Evolutionary conservation across 345 rosid species (phyloP), one percentile per base, ranked within the genome.

Genomic region (Punica granatum): DNA sequence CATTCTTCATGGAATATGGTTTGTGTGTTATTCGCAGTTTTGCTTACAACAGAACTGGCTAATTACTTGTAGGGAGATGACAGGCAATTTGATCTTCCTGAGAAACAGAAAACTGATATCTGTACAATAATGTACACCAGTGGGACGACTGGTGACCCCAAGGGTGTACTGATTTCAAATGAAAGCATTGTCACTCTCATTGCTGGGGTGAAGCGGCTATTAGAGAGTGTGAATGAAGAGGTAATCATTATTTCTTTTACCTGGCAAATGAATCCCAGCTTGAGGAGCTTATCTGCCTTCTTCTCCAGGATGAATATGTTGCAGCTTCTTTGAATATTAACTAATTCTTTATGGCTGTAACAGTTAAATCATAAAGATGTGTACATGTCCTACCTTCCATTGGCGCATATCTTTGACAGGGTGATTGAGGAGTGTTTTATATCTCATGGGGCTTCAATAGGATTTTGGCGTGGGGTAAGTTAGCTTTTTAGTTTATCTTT

Each of bases 91-190:
- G 97, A 92, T 53, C 87, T 92, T 70, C 99, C 99, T 21, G 88
- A 69, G 76, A 94, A 89, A 74, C 80, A 68, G 78, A 83, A 84
- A 79, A 78, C 72, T 37, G 99, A 95, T 67, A 81, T 95, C 46
- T 92, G 97, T 76, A 95, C 98, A 21, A 88, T 92, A 65, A 95
- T 92, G 99, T 95, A 95, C 72, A 95, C 99, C 49, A 95, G 99
- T 66, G 99, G 99, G 72, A 95, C 99, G 71, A 92, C 99, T 77
- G 98, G 97, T 77, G 97, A 95, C 79, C 99, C 99, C 23, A 95
- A 90, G 74, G 99, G 99, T 76, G 99, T 92, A 7, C 37, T 95
- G 88, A 82, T 95, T 69, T 86, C 99, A 77, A 95, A 95, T 81
- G 86, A 87, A 4, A 88, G 88, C 83, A 90, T 95, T 71, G 82